Evolutionary conservation across 2,329 filamentous ascomycete species (phyloP), one percentile per base, ranked within the genome.

Genomic region (Penicillium sp.): DNA sequence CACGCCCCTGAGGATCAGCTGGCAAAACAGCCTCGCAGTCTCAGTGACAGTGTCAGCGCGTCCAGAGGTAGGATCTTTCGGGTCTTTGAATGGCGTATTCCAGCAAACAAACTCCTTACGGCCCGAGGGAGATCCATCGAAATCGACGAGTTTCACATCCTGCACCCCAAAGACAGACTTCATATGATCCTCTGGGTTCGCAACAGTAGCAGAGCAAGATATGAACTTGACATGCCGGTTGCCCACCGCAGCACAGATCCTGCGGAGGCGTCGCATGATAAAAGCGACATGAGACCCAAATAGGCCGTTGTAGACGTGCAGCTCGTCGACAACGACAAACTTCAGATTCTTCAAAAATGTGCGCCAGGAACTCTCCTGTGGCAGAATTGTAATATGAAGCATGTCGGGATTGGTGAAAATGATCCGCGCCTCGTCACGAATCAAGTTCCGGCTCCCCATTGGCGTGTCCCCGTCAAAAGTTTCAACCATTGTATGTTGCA

Each of bases 361-460:
- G 47, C 93, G 84, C 94, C 94, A 99, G 31, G 84, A 84, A 61
- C 91, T 89, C 76, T 99, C 94, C 68, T 97, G 90, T 0, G 94
- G 93, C 4, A 99, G 76, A 27, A 99, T 96, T 0, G 91, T 96
- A 35, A 97, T 86, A 66, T 99, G 94, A 36, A 99, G 82, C 93
- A 97, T 99, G 69, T 99, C 94, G 0, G 94, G 94, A 67, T 99
- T 99, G 0, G 94, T 99, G 69, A 99, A 97, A 50, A 99, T 93
- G 61, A 97, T 91, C 25, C 91, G 84, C 0, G 89, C 94, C 74
- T 96, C 87, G 39, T 97, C 93, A 6, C 93, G 86, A 61, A 99
- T 93, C 29, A 80, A 71, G 63, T 91, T 91, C 23, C 94, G 85
- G 60, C 89, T 87, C 6, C 77, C 75, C 86, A 96, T 93, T 0